A percentile compares a stretch with the other conserved stretches of the same genome.
These are phyloP conservation scores for Helotiales sp. DNA, from an alignment of 2,329 filamentous ascomycete species.

Conservation along the genomic window DNA sequence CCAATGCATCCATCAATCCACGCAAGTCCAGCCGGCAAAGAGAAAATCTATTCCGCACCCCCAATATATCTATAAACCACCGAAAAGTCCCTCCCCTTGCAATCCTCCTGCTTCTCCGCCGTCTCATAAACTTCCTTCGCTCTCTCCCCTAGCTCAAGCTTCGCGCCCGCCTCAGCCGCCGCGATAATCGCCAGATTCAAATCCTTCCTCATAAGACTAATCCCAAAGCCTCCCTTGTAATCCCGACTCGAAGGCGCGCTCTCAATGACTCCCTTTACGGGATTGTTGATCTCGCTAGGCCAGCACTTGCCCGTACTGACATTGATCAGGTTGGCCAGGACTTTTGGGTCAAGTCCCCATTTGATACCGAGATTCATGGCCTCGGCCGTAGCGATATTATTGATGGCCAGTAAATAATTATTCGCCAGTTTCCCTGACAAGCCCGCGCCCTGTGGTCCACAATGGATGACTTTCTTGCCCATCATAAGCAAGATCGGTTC, in stretches of 20 bases:
- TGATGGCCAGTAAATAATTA: constrained; percentile 93
- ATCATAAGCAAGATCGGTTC: constrained; percentile 77
- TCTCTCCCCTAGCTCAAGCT: constrained; percentile 65
- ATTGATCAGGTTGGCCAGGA: constrained; percentile 86
- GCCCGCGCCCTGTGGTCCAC: constrained; percentile 83
- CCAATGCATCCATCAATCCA: neutral
- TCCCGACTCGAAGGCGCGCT: constrained; percentile 76
- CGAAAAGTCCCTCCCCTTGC: constrained; percentile 77
- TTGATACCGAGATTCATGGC: constrained; percentile 63
- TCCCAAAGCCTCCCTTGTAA: constrained; percentile 78
- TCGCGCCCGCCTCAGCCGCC: constrained; percentile 68
- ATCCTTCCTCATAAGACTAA: constrained; percentile 82
- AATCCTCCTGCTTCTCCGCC: constrained; percentile 64
- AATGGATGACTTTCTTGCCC: constrained; percentile 85
- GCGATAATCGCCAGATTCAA: constrained; percentile 74
- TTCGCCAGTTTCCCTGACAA: constrained; percentile 94
- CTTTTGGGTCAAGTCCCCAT: constrained; percentile 59
- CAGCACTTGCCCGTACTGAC: constrained; percentile 93
- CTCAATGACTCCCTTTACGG: constrained; percentile 82
- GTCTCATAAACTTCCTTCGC: constrained; percentile 71
- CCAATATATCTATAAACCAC: constrained; percentile 78
- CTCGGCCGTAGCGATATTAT: constrained; percentile 73
- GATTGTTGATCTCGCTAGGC: constrained; percentile 96
- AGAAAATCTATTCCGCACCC: constrained; percentile 23
- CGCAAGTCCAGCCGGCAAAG: neutral